Conservation (phyloP, 208 protist species). For the Trypanosoma melophagium region DNA sequence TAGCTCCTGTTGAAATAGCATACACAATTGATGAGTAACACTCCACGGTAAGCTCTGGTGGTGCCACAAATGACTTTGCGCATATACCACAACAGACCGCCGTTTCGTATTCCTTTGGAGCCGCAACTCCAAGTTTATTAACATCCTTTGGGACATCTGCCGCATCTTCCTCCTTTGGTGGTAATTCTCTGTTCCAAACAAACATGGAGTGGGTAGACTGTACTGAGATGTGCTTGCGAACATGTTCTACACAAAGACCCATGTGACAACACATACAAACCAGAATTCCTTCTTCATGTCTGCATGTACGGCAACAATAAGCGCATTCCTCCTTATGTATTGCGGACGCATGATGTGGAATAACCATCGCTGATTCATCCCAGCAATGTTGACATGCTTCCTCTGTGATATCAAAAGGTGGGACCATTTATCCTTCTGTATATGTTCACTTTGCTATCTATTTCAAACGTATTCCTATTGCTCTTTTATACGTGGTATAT, state of each 20-base stretch:
- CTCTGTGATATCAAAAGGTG: constrained; percentile 39
- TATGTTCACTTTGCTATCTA: neutral
- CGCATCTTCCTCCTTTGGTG: constrained; percentile 33
- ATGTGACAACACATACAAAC: constrained; percentile 85
- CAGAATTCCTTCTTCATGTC: constrained; percentile 58
- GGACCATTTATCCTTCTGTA: constrained; percentile 3
- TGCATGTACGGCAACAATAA: constrained; percentile 82
- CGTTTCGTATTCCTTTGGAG: constrained; percentile 66
- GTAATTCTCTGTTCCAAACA: constrained; percentile 69
- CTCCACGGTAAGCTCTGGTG: constrained; percentile 52
- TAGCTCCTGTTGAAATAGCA: constrained; percentile 58
- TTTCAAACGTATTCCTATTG: too few relatives aligned
- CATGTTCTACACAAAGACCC: constrained; percentile 70
- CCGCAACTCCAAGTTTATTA: constrained; percentile 65
- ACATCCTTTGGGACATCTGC: constrained; percentile 45
- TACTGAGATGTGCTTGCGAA: constrained; percentile 63
- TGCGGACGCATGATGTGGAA: constrained; percentile 32
- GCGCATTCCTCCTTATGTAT: constrained; percentile 87
- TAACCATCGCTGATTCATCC: constrained; percentile 57
- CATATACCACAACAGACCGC: constrained; percentile 64
- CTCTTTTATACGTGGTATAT: neutral
- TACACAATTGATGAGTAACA: constrained; percentile 59
- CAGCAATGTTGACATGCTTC: constrained; percentile 81
- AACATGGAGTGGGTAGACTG: constrained; percentile 66
- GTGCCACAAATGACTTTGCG: constrained; percentile 36